Base-by-base conservation (phyloP, 139 green algal species). In the Tetratostichococcus sp. region DNA sequence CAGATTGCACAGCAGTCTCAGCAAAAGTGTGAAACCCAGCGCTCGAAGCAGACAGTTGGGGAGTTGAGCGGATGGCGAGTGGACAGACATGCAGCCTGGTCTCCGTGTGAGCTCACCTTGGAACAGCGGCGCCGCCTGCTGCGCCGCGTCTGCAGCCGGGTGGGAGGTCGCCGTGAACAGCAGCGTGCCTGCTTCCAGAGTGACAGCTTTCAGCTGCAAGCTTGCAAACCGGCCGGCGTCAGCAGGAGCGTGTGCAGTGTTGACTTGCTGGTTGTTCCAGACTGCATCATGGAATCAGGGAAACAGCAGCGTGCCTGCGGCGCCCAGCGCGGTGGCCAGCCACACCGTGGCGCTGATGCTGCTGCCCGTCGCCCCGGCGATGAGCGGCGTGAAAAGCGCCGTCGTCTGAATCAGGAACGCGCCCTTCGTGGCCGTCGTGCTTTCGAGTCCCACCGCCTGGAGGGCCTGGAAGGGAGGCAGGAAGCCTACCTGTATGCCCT, bases 401-500 rank as follows among this genome's bases (percentile, higher is more conserved):
- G 73, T 62, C 14, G 50, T 62, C 33, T 83, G 78, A 28, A 79
- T 77, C 35, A 83, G 32, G 35, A 83, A 83, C 1, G 78, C 67
- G 3, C 43, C 78, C n/a, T 35, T 62, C 35, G 71, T 79, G 50
- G 78, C 73, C 34, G 62, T 71, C 4, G 78, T 83, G 35, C 30
- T 59, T 30, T 78, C 68, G 39, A 83, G 62, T 28, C 73, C 78
- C 11, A 79, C n/a, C 6, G 78, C 75, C 32, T 83, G 78, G 16
- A 43, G 19, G 14, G 50, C 39, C 39, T 50, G 39, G 8, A 14
- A 14, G 39, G 8, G 14, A 50, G 8, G 39, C 39, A 50, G 8
- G 14, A 8, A 22, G 39, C 39, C 8, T 8, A 8, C 14, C 39
- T 22, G 39, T 14, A 50, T 50, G 8, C 14, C 39, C 39, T 50